Percentiles rank a stretch among this genome's conserved stretches.
Evolutionary conservation across 2,329 filamentous ascomycete species (phyloP).

Genomic region (Pseudogymnoascus sp.): DNA sequence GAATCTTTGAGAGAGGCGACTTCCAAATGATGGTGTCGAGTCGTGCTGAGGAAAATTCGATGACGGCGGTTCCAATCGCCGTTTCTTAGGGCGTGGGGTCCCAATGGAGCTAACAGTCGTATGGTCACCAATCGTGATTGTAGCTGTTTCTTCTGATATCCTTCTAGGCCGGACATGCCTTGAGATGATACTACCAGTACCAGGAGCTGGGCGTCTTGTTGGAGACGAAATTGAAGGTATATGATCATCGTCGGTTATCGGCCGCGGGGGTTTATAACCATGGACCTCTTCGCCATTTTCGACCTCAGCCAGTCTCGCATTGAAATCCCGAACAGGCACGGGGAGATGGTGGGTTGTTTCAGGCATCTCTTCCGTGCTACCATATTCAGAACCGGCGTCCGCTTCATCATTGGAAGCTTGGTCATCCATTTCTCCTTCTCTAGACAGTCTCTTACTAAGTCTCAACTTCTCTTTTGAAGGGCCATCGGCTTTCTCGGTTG

Average conservation of each 20-base stretch:
- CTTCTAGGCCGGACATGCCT: constrained; percentile 17
- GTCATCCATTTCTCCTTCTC: constrained; percentile 13
- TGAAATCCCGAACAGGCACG: constrained; percentile 26
- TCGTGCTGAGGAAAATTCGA: constrained; percentile 8
- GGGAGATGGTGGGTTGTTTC: constrained; percentile 17
- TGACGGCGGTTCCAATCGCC: constrained; percentile 13
- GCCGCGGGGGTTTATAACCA: constrained; percentile 2
- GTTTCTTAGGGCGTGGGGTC: constrained; percentile 21
- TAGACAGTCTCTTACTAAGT: constrained; percentile 21
- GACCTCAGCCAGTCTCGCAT: constrained; percentile 25
- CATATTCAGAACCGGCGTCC: background rate
- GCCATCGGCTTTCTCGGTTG: background rate
- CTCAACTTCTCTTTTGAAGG: constrained; percentile 24
- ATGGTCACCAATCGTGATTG: constrained; percentile 29
- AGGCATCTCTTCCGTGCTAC: constrained; percentile 17
- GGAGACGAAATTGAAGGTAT: constrained; percentile 10
- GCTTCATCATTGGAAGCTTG: constrained; percentile 14
- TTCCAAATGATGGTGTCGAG: constrained; percentile 25
- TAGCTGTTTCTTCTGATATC: constrained; percentile 24
- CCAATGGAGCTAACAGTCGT: constrained; percentile 28
- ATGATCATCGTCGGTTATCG: background rate
- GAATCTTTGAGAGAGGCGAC: constrained; percentile 25
- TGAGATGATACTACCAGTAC: constrained; percentile 19
- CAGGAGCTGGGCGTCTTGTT: background rate
- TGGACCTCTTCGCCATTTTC: constrained; percentile 10